These are phyloP conservation scores for Wickerhamomyces mucosus DNA, from an alignment of 805 yeast species.

Conservation along the genomic window DNA sequence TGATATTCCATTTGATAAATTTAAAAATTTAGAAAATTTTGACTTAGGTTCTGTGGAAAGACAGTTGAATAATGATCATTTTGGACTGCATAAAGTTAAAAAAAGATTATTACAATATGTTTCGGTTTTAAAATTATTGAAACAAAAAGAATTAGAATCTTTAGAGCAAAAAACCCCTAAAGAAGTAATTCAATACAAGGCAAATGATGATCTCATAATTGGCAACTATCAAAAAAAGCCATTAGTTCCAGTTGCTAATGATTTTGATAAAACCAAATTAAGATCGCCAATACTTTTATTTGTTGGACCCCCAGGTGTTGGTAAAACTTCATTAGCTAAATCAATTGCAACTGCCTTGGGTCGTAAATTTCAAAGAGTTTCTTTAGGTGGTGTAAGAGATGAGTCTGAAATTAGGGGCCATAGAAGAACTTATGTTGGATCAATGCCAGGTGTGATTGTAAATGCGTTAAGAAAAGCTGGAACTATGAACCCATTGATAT, in stretches of 20 bases:
- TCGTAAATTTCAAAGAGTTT: constrained; percentile 67
- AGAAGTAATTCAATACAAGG: neutral
- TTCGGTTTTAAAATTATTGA: constrained; percentile 58
- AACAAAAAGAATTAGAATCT: constrained; percentile 10
- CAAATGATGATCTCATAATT: constrained; percentile 10
- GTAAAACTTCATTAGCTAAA: constrained; percentile 80
- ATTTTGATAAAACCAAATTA: constrained; percentile 2
- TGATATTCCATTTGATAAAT: constrained; percentile 52
- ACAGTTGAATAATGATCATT: constrained; percentile 68
- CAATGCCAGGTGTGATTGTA: constrained; percentile 79
- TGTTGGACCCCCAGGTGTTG: constrained; percentile 93
- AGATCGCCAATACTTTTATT: constrained; percentile 59
- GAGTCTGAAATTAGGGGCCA: constrained; percentile 89
- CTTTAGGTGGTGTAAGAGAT: constrained; percentile 82
- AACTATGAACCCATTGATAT: constrained; percentile 72
- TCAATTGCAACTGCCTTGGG: constrained; percentile 70
- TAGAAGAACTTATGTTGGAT: constrained; percentile 84
- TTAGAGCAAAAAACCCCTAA: too few species aligned
- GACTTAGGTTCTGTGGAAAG: constrained; percentile 43
- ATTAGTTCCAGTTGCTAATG: neutral
- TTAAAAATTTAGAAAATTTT: constrained; percentile 21
- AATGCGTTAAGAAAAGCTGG: constrained; percentile 71
- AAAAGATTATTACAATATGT: constrained; percentile 69
- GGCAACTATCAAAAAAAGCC: neutral
- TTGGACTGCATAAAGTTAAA: constrained; percentile 67